Base-by-base conservation (phyloP, 352 stramenopile genomes). In the Phytophthora tubulina region DNA sequence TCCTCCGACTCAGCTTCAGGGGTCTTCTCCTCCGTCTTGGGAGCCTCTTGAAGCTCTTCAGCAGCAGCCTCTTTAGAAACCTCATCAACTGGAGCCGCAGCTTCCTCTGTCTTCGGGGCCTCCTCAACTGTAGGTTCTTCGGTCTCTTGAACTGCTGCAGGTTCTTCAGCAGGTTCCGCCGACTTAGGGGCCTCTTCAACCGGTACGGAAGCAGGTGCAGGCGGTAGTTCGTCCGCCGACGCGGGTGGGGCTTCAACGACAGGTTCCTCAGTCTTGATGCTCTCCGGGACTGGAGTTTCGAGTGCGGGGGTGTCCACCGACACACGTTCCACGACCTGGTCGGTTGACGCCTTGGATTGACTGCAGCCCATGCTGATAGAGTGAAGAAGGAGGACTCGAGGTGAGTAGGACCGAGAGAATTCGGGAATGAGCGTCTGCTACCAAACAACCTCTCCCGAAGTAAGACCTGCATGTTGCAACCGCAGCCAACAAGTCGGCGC, bases 361-460 rank as follows among this genome's bases (percentile, higher is more conserved):
- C 69, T 73, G 81, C 84, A 91, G 74, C 84, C 84, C 84, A 91
- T 91, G n/a, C n/a, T 69, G 48, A 32, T 17, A 31, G 33, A 4
- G 21, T 27, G 31, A 39, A 36, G 33, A 17, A 32, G 36, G 30
- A 65, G 15, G 55, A 72, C 66, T 75, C 55, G 54, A 63, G 35
- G 30, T 67, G 49, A 62, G 52, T 74, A 41, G 56, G 48, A 57
- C 41, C 49, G 67, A 72, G 72, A 31, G 45, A 75, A 75, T 70
- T 79, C 51, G 62, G 58, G 46, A 79, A 79, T 79, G 72, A 76
- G 3, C 42, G 49, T 6, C 13, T 51, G 10, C 8, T 6, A n/a
- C 10, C 36, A 10, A 32, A 21, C 13, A 41, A 32, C 38, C 66
- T 63, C 42, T 63, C 42, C 52, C 66, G 30, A 62, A 39, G 41